Base-by-base conservation (phyloP, 352 stramenopile genomes). In the Phytophthora citricola region DNA sequence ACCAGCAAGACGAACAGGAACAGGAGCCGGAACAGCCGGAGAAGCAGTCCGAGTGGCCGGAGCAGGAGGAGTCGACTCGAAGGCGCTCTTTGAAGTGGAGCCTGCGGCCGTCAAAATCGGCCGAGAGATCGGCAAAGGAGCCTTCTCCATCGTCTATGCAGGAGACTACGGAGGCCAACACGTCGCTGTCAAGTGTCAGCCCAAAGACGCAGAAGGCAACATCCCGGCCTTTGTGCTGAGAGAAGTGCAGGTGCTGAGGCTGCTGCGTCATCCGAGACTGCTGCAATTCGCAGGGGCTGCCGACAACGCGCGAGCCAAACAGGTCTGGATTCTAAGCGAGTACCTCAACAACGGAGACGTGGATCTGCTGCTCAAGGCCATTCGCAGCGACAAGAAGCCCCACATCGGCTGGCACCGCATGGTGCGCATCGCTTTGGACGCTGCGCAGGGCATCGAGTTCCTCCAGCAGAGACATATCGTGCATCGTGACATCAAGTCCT, bases 371-470 rank as follows among this genome's bases (percentile, higher is more conserved):
- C 72, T 94, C 17, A 82, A 85, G 43, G 58, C 65, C 14, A 89
- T 88, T 54, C 84, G 84, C 38, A 83, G 66, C 9, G 72, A 71
- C 1, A 68, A 70, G 14, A 68, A 71, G 32, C 5, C 55, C 1
- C 86, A 94, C 34, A 54, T 90, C 24, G 84, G 86, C 22, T 95
- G 88, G 88, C 52, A 72, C 9, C 50, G 73, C 12, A 79, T 91
- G 44, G 66, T 79, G 11, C 84, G 82, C 40, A 90, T 94, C 44
- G 87, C 85, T 11, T 67, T 94, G 24, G 88, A 97, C 47, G 76
- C 87, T 5, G 94, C 96, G 0, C 76, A 89, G 49, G 97, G 95
- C 59, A 93, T 99, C 55, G 83, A 93, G 49, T 99, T 99, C 78
- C 72, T 99, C 53, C 97, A 99, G 76, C 77, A 80, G 43, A 76